Conservation (phyloP, 306 rosid genomes). For the Cucurbita maxima region DNA sequence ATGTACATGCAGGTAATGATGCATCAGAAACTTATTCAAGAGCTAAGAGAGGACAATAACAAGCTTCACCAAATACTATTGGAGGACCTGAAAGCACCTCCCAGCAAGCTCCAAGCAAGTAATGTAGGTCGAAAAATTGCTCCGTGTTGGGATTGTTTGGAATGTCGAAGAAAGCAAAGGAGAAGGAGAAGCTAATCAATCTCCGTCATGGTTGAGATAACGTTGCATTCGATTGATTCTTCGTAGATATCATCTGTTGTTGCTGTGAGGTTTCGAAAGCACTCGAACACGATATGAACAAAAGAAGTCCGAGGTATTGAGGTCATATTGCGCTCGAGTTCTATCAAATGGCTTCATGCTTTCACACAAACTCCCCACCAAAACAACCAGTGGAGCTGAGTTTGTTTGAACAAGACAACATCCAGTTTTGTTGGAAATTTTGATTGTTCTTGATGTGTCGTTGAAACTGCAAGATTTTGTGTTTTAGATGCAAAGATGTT, state of each 20-base stretch:
- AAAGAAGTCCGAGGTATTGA: background rate
- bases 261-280: background rate
- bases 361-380: background rate
- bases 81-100: conserved; percentile 70
- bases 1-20: conserved; percentile 40
- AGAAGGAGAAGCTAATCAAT: conserved; percentile 11
- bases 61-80: conserved; percentile 64
- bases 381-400: background rate
- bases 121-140: conserved; percentile 30
- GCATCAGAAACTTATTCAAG: conserved; percentile 82
- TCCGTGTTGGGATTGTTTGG: conserved; percentile 58
- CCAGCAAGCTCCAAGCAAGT: conserved; percentile 45
- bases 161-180: conserved; percentile 73
- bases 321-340: background rate
- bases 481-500: too few relatives aligned
- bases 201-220: background rate
- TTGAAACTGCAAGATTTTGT: too few relatives aligned
- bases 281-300: background rate
- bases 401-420: background rate
- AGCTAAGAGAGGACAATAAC: conserved; percentile 71
- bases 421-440: too few relatives aligned
- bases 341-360: background rate
- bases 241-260: background rate
- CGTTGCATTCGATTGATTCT: background rate
- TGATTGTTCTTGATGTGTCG: too few relatives aligned